These are phyloP conservation scores for Bromus sterilis DNA, from an alignment of 176 grass and related monocot genomes.

Conservation along the genomic window DNA sequence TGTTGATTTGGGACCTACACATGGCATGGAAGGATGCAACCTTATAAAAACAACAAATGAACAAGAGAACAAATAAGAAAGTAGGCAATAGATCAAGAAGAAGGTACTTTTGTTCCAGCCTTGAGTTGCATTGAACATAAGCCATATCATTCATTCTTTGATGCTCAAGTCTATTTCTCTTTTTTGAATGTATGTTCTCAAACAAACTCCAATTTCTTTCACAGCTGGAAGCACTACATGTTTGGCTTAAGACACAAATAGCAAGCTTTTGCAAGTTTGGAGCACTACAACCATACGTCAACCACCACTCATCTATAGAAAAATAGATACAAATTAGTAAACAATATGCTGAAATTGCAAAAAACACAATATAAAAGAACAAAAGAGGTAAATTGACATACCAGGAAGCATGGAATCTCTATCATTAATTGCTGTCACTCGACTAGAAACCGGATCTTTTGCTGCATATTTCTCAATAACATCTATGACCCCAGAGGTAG, in stretches of 20 bases:
- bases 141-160: no score
- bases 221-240: background rate
- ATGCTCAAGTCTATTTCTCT: no score
- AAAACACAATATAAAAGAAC: background rate
- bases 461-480: background rate
- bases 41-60: background rate
- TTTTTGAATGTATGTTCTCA: no score
- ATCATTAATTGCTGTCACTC: background rate
- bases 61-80: background rate
- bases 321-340: no score
- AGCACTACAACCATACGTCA: background rate
- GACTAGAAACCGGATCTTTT: background rate
- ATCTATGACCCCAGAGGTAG: background rate
- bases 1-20: background rate
- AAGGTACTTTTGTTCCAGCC: background rate
- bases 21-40: background rate
- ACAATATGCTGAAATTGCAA: background rate
- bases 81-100: background rate
- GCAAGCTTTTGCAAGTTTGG: background rate
- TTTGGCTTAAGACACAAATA: constrained; percentile 1
- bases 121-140: no score
- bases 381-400: background rate
- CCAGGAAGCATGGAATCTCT: background rate
- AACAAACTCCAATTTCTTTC: no score
- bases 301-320: background rate